Evolutionary conservation across 2,329 filamentous ascomycete species (phyloP), one percentile per base, ranked within the genome.

Genomic region (Diaporthe humulicola): DNA sequence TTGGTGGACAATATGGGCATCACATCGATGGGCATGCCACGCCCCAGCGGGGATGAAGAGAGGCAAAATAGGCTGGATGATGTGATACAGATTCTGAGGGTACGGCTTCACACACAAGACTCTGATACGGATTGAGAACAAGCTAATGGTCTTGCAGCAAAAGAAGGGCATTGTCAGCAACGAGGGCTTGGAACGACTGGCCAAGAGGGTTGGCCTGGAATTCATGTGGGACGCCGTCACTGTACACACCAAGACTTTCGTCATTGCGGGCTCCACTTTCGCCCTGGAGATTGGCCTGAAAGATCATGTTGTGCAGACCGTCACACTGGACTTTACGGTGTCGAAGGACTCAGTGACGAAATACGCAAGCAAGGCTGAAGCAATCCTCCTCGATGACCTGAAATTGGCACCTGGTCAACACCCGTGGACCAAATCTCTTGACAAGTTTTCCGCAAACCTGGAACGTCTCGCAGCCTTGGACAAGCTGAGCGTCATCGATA

Each of bases 101-200:
- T 90, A 56, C 85, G 81, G 9, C 7, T 30, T 52, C 6, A n/a
- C 19, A 10, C 22, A 72, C 38, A 3, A 33, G 1, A 5, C 86
- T n/a, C 80, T 87, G 45, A 80, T 81, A 48, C 81, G 79, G 48
- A 79, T 85, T 30, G 81, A 80, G 45, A 22, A 56, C 14, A 14
- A 78, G 78, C 72, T 80, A 82, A 74, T 81, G 79, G 25, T 50
- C 52, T 50, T 40, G 10, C 60, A 81, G 80, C 77, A 84, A 78
- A 84, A 83, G 78, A 90, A 90, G 76, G 93, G 93, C 5, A 85
- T 92, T 54, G 91, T 96, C 50, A 94, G 93, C 78, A 93, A 94
- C 79, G 91, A 93, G 40, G 93, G 93, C 3, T 86, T 97, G n/a
- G 91, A 94, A 81, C 88, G 93, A 71, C 85, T 96, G 40, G 93